These are phyloP conservation scores for Aspergillus latus DNA, from an alignment of 2,329 filamentous ascomycete genomes.

Conservation along the genomic window DNA sequence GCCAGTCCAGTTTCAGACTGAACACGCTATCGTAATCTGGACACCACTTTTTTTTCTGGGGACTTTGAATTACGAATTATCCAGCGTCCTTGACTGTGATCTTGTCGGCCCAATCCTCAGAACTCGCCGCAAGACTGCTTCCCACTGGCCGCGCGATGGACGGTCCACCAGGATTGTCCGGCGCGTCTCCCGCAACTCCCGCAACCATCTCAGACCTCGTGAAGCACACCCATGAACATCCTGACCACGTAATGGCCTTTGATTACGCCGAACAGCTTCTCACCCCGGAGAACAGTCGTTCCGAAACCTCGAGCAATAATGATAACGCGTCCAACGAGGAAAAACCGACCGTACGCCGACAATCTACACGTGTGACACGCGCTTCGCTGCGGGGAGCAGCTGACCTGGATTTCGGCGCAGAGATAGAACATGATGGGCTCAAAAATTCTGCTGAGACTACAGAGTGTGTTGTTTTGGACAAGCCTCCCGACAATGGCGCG, in stretches of 20 bases:
- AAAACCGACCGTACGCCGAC: constrained; percentile 31
- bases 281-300: constrained; percentile 45
- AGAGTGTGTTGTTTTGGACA: constrained; percentile 29
- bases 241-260: constrained; percentile 34
- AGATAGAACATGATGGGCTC: constrained; percentile 24
- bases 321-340: constrained; percentile 38
- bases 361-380: constrained; percentile 43
- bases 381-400: constrained; percentile 36
- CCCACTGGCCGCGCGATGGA: constrained; percentile 26
- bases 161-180: constrained; percentile 27
- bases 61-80: background rate
- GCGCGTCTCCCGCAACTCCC: constrained; percentile 35
- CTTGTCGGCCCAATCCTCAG: background rate
- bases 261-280: constrained; percentile 42
- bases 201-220: constrained; percentile 29
- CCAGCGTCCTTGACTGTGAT: background rate
- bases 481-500: constrained; percentile 44
- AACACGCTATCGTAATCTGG: constrained; percentile 6
- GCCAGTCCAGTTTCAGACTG: constrained; percentile 1
- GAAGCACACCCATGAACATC: constrained; percentile 27
- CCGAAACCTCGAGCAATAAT: constrained; percentile 45
- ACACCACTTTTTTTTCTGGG: background rate
- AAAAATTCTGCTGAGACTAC: constrained; percentile 26
- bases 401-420: constrained; percentile 27
- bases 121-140: constrained; percentile 7